Conservation (phyloP, 805 yeast genomes). For the Yarrowia phangngaensis region DNA sequence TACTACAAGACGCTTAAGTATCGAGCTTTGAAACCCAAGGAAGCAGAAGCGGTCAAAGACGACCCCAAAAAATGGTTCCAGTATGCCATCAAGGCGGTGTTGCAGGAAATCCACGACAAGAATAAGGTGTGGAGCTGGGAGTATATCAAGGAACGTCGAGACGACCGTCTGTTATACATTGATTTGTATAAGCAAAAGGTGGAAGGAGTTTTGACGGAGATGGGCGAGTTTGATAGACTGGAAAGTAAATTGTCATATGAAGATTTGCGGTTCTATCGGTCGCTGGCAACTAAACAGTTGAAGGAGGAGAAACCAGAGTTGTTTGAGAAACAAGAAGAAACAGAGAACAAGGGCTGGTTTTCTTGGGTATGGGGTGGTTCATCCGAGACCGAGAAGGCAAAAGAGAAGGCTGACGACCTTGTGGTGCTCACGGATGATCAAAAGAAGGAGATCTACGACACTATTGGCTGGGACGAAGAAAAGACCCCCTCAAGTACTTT, state of each 20-base stretch:
- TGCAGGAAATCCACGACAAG: constrained; percentile 74
- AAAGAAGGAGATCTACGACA: constrained; percentile 81
- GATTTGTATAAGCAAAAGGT: constrained; percentile 63
- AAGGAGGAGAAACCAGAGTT: constrained; percentile 47
- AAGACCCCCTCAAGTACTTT: constrained; percentile 42
- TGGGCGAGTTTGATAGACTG: constrained; percentile 46
- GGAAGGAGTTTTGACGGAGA: constrained; percentile 35
- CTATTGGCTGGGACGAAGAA: constrained; percentile 83
- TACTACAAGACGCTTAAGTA: constrained; percentile 71
- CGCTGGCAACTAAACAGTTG: constrained; percentile 66
- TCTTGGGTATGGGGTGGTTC: constrained; percentile 37
- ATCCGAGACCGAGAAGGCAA: constrained; percentile 26
- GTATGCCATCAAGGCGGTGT: constrained; percentile 73
- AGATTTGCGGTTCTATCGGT: constrained; percentile 79
- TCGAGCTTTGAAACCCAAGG: constrained; percentile 62
- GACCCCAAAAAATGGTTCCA: constrained; percentile 77
- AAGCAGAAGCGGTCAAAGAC: constrained; percentile 43
- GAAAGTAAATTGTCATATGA: constrained; percentile 65
- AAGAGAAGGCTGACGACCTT: constrained; percentile 42
- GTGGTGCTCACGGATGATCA: constrained; percentile 77
- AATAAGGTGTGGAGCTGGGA: constrained; percentile 89
- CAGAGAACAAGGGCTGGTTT: constrained; percentile 31
- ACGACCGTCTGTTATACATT: constrained; percentile 65
- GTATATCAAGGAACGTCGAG: constrained; percentile 63
- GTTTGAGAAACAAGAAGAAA: constrained; percentile 27